Base-by-base conservation (phyloP, 257 asterid genomes). In the Echium plantagineum region DNA sequence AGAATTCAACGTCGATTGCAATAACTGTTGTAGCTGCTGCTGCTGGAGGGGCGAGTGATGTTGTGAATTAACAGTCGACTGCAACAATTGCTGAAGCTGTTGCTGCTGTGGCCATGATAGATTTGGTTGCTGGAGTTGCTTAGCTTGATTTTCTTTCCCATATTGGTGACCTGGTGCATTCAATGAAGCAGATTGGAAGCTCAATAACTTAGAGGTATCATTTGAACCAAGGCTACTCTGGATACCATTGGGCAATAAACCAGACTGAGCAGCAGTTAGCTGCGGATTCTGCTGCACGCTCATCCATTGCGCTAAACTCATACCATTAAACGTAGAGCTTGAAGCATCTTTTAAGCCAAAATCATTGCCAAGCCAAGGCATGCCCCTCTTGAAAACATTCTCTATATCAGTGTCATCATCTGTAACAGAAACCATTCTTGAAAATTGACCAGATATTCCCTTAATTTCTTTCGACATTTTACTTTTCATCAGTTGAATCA, bases 281-380 rank as follows among this genome's bases (percentile, higher is more conserved):
- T 86, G 89, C 63, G 82, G 77, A 57, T 74, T 79, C 65, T 91
- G 96, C 30, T 91, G 98, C 96, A 91, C 81, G 61, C 83, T 91
- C 98, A 88, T 91, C 98, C 96, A 91, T 71, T 91, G 98, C 64
- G 84, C 96, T 51, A 91, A 80, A 71, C 93, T 88, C 66, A 85
- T 71, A 48, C 98, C 98, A 3, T 95, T 96, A 55, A 88, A 85
- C 48, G 84, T 73, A 4, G 95, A 87, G 80, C 77, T 83, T 0
- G 87, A 70, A 51, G 88, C 72, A 67, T 91, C 96, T 78, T 88
- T 91, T 28, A 83, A 47, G 58, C 94, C 94, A 26, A 75, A 77
- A 55, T 85, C 94, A 4, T 83, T 89, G 20, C 81, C 87, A 49
- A 87, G 60, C 98, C 96, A 90, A 0, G 96, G 98, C 93, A 83